Evolutionary conservation across 129 eudicot species (phyloP), one percentile per base, ranked within the genome.

Genomic region (Escallonia herrerae): DNA sequence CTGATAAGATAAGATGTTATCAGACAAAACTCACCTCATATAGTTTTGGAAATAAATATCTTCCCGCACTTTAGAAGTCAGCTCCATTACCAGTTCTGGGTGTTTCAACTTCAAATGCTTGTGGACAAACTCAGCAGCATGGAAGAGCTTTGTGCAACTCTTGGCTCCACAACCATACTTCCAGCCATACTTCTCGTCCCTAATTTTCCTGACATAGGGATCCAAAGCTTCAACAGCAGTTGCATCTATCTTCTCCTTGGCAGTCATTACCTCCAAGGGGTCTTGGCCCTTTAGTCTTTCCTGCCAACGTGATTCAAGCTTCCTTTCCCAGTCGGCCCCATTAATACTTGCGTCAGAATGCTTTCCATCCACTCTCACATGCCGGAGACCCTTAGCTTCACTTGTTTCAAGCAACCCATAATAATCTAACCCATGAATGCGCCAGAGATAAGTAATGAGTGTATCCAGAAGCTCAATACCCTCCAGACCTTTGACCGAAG

Each of bases 141-240:
- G 99, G 63, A 94, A 94, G 13, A 94, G 93, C 67, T 94, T 94
- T 43, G 99, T 94, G 62, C 99, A 94, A 41, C 99, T 94, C 75
- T 94, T 94, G 7, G 97, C 99, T 58, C 99, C 99, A 75, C 99
- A 94, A 43, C 99, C 97, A 75, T 94, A 94, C 76, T 94, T 94
- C 99, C 99, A 94, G 7, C 99, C 99, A 56, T 94, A 94, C 64
- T 94, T 94, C 63, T 94, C 99, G 72, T 94, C 99, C 64, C 95
- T 89, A 64, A 94, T 89, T 74, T 94, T 94, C 15, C 99, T 84
- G 54, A 94, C 99, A 75, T 81, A 81, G 5, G 99, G 99, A 72
- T 94, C 97, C 60, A 94, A 70, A 9, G 84, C 89, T 83, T 94
- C 99, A 62, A 74, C 83, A 65, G 99, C 95, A 68, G 93, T 85